A percentile compares a stretch with the other conserved stretches of the same genome.
Evolutionary conservation across 2,329 filamentous ascomycete species (phyloP).

Genomic region (Exophiala sp.): DNA sequence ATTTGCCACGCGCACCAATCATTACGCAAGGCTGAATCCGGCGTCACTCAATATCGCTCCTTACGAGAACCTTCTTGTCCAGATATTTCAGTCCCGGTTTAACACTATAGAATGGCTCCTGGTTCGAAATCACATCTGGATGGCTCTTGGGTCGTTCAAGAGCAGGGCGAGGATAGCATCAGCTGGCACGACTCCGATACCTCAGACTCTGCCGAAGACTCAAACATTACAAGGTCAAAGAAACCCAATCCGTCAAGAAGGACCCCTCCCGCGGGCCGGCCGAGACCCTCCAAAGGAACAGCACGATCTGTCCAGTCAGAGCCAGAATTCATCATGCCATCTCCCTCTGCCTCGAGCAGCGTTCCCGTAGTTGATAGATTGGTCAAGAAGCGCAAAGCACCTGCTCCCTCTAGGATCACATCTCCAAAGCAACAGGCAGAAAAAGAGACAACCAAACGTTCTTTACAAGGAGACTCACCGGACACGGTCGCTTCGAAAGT

Average conservation of each 20-base stretch:
- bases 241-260: not conserved
- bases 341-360: conserved; percentile 16
- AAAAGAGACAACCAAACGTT: not conserved
- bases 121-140: conserved; percentile 8
- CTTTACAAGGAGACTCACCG: not conserved
- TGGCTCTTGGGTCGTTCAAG: conserved; percentile 20
- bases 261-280: not conserved
- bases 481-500: conserved; percentile 4
- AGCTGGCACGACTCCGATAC: conserved; percentile 11
- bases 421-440: conserved; percentile 2
- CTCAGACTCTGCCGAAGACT: conserved; percentile 9
- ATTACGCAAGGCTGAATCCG: conserved; percentile 1
- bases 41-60: not conserved
- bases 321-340: conserved; percentile 29
- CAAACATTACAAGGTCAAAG: not conserved
- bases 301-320: conserved; percentile 2
- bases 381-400: conserved; percentile 9
- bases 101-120: too few relatives aligned
- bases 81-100: too few relatives aligned
- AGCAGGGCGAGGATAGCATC: conserved; percentile 12
- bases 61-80: not conserved
- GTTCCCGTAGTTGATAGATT: conserved; percentile 6
- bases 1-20: not conserved
- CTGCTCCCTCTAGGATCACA: not conserved
- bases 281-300: not conserved